phyloP scores from a whole-genome alignment of 164 flowering plant species.

The Berberis vulgaris region DNA sequence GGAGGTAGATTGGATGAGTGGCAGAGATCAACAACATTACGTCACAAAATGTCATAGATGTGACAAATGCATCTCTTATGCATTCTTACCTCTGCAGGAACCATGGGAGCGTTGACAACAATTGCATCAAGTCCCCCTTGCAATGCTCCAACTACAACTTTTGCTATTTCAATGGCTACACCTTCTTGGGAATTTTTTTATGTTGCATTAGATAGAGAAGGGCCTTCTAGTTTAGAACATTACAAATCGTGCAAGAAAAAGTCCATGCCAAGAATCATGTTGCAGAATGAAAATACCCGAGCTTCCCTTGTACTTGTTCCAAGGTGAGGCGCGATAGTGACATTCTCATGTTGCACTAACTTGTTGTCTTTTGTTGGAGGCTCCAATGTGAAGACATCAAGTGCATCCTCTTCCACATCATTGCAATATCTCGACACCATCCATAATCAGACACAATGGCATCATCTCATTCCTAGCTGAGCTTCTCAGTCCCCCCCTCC shows the following conservation, averaged over 20 bases:
- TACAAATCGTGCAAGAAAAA: no score
- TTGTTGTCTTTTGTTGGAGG: slow-evolving; percentile 67
- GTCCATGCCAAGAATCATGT: no score
- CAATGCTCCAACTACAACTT: slow-evolving; percentile 77
- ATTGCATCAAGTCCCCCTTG: slow-evolving; percentile 80
- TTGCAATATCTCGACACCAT: no score
- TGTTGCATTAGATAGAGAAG: no score
- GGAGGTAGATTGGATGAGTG: neutral
- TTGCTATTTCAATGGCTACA: slow-evolving; percentile 87
- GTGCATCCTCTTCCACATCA: slow-evolving; percentile 55
- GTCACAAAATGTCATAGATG: neutral
- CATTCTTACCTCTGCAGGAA: slow-evolving; percentile 60
- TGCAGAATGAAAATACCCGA: slow-evolving; percentile 15
- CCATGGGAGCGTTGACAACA: slow-evolving; percentile 90
- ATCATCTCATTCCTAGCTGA: neutral
- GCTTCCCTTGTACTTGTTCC: slow-evolving; percentile 93
- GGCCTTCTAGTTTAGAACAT: no score
- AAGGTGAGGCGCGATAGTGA: slow-evolving; percentile 81
- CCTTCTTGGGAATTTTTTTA: slow-evolving; percentile 37
- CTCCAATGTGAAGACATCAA: slow-evolving; percentile 80
- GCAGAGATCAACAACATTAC: neutral
- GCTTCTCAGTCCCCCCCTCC: neutral
- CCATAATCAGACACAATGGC: slow-evolving; percentile 3
- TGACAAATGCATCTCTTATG: neutral
- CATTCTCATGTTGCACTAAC: slow-evolving; percentile 67